Evolutionary conservation across 768 basidiomycete species (phyloP), one percentile per base, ranked within the genome.

Genomic region (Pleurotus salmoneostramineus): DNA sequence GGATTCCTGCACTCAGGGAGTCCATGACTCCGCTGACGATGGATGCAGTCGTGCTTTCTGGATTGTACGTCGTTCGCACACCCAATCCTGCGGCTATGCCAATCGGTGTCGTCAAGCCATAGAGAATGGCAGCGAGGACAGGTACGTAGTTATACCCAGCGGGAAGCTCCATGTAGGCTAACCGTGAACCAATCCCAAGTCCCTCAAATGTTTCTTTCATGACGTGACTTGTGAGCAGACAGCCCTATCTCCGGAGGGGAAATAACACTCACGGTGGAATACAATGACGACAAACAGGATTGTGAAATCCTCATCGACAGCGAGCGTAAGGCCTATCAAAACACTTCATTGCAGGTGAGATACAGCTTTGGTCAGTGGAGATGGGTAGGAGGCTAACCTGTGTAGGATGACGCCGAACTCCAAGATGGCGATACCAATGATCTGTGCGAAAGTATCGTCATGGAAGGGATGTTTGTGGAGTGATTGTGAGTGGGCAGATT

Each of bases 371-470:
- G 21, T 27, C 21, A 27, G 21, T 27, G 21, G 21, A 27, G 3
- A 27, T 27, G 21, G 21, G 21, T 27, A 3, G 21, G 3, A 21
- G 5, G 32, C 64, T 48, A 56, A 83, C 86, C 88, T 91, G 66
- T 95, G 95, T 34, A 98, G 71, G 5, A 93, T 69, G 33, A 98
- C 93, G 64, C 96, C 96, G 64, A 97, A 96, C 68, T 99, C 96
- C 49, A 99, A 77, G 58, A 98, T 95, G 36, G 83, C 92, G 49
- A 99, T 81, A 12, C 94, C 95, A 49, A 97, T 78, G 36, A 95
- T 71, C 68, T 95, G 93, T 2, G 91, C 86, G 7, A 74, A 72
- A 15, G 74, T 73, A 42, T 85, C 79, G n/a, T n/a, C 43, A 42
- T 54, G 21, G 21, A 54, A 10, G 49, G 77, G 3, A 27, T 27